Conservation (phyloP, 106 monocot species). For the Dactylorhiza incarnata region DNA sequence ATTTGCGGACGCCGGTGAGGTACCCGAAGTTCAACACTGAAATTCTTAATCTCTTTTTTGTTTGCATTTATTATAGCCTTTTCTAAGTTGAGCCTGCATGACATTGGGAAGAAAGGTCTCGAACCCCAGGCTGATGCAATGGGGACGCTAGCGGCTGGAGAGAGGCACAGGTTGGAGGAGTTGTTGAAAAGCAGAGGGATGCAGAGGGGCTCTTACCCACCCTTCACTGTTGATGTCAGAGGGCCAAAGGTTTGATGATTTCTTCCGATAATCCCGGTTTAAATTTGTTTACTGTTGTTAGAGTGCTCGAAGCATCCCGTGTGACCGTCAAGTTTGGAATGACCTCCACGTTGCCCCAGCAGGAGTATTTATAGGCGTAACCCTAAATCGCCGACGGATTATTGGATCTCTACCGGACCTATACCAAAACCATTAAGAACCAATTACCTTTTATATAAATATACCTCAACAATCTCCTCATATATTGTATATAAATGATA, state of each 20-base stretch:
- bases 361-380: no score
- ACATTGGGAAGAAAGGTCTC: no score
- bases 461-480: no score
- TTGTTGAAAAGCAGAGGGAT: slow-evolving; percentile 41
- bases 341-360: no score
- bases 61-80: neutral
- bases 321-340: no score
- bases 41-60: neutral
- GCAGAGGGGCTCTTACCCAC: slow-evolving; percentile 56
- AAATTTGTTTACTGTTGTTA: neutral
- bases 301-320: no score
- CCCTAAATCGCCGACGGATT: no score
- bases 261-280: neutral
- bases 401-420: no score
- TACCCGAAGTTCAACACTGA: neutral
- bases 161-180: slow-evolving; percentile 56
- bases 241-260: slow-evolving; percentile 50
- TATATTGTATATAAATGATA: no score
- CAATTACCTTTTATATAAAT: no score
- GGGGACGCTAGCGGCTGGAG: slow-evolving; percentile 24
- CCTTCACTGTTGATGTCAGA: slow-evolving; percentile 40
- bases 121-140: slow-evolving; percentile 1
- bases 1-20: slow-evolving; percentile 2
- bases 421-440: no score
- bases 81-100: neutral